Percentiles rank a stretch among this genome's conserved stretches.
Evolutionary conservation across 2,329 filamentous ascomycete genomes (phyloP).

Genomic region (Cladosporium oxysporum): DNA sequence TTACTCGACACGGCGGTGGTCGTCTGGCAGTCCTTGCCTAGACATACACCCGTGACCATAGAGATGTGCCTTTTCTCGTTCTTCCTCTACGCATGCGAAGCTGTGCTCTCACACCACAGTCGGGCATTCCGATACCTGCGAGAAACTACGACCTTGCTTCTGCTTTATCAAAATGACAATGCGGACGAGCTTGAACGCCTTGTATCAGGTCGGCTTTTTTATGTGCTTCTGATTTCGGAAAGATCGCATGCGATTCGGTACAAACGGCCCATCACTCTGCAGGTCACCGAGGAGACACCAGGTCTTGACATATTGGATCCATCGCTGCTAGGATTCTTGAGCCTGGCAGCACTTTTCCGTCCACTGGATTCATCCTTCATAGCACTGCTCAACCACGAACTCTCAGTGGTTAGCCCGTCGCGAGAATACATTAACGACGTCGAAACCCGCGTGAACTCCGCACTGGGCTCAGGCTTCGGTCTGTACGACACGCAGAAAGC

Average conservation of each 20-base stretch:
- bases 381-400: conserved; percentile 9
- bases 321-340: conserved; percentile 1
- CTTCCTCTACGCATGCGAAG: conserved; percentile 15
- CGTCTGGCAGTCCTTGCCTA: conserved; percentile 6
- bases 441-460: conserved; percentile 7
- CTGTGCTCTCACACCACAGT: conserved; percentile 13
- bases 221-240: conserved; percentile 7
- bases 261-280: conserved; percentile 3
- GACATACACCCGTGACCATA: background rate
- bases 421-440: conserved; percentile 13
- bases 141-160: conserved; percentile 6
- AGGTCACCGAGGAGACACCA: conserved; percentile 8
- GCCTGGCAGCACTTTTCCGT: conserved; percentile 5
- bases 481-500: conserved; percentile 16
- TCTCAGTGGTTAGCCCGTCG: background rate
- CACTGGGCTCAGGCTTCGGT: background rate
- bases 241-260: conserved; percentile 17
- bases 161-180: background rate
- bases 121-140: conserved; percentile 13
- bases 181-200: conserved; percentile 8
- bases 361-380: conserved; percentile 17
- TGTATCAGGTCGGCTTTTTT: conserved; percentile 5
- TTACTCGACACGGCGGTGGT: conserved; percentile 1
- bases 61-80: conserved; percentile 15
- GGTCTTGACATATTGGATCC: background rate